Evolutionary conservation across 768 basidiomycete species (phyloP), one percentile per base, ranked within the genome.

Genomic region (Pisolithus orientalis): DNA sequence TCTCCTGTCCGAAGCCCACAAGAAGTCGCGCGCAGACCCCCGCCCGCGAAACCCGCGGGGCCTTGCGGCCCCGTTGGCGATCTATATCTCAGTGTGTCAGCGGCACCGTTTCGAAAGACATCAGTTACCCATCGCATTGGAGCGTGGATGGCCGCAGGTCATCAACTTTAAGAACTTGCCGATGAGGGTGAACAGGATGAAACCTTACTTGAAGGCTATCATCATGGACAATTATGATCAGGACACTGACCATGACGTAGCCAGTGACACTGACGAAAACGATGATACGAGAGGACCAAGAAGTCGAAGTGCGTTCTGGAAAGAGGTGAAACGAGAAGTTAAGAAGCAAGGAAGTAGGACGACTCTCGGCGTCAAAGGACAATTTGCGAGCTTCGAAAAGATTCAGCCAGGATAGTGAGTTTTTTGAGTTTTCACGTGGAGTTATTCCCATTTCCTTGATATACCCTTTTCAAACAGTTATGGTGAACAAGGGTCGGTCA

Each of bases 321-420:
- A 62, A 39, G 85, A 88, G 32, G 66, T 84, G 7, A 73, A 82
- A 65, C 72, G 73, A 46, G 83, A 84, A 53, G 72, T 90, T 44
- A 79, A 78, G 64, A 67, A 71, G 57, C 82, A 83, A 52, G 90
- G 90, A 0, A 76, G 80, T 28, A 79, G 83, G 45, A 80, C 80
- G 11, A 80, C 81, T 16, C 75, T 78, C 1, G 84, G 89, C 39
- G 79, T 88, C 46, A 78, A 76, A 43, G 87, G 81, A 1, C 90
- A 94, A 60, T 90, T 85, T 59, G 76, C 79, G 16, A 87, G 72
- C 57, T 94, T 94, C 59, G 80, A 90, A 58, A 86, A 83, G 69
- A 81, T 82, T 4, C 87, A 91, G 60, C 90, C 92, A 27, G 92
- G 93, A 70, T 95, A 94, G 92, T 95, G 62, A 71, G 90, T 79